Evolutionary conservation across 2,329 filamentous ascomycete species (phyloP).

Genomic region (Talaromyces sp.): DNA sequence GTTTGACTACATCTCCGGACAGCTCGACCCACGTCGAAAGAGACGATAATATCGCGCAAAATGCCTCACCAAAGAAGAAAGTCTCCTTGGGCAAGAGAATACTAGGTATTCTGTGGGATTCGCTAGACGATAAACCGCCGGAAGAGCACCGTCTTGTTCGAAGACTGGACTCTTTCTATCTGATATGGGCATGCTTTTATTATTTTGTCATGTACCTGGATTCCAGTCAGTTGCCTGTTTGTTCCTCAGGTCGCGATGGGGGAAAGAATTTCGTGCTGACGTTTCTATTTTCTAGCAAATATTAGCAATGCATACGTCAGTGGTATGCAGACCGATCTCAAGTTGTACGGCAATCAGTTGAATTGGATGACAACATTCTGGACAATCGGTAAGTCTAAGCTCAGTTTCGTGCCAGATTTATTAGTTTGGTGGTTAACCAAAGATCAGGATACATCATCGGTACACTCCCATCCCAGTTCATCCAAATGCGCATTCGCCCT

Average conservation of each 20-base stretch:
- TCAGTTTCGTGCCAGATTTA: not conserved
- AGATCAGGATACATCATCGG: not conserved
- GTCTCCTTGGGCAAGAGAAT: not conserved
- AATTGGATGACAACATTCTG: conserved; percentile 42
- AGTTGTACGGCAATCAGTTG: conserved; percentile 62
- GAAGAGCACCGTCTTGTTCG: not conserved
- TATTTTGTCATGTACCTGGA: not conserved
- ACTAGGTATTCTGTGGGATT: not conserved
- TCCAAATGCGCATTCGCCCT: not conserved
- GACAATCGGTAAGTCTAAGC: not conserved
- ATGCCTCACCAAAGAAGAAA: not conserved
- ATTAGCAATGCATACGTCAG: conserved; percentile 70
- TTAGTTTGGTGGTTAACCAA: not conserved
- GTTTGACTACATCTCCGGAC: not conserved
- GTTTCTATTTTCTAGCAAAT: conserved; percentile 48
- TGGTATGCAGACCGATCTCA: conserved; percentile 61
- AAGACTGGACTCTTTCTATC: not conserved
- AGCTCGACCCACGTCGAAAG: not conserved
- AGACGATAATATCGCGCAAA: not conserved
- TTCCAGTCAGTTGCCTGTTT: not conserved
- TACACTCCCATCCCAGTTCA: not conserved
- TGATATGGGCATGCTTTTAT: not conserved
- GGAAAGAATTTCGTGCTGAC: not conserved
- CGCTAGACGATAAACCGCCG: not conserved
- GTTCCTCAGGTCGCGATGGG: not conserved